These are phyloP conservation scores for Clonostachys sp. DNA, from an alignment of 2,329 filamentous ascomycete species.

Conservation along the genomic window DNA sequence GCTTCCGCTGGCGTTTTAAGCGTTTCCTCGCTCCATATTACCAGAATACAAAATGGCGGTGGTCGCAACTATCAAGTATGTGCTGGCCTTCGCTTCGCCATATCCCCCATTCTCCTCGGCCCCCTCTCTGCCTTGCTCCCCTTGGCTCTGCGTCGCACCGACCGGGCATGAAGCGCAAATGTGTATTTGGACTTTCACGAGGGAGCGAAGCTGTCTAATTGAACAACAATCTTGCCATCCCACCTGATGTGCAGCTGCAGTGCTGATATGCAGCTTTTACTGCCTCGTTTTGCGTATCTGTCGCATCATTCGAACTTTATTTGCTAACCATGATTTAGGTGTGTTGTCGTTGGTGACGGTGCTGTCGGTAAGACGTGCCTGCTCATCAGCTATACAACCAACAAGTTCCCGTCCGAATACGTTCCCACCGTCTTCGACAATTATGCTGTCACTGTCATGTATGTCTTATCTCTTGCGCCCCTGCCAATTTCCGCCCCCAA, in stretches of 20 bases:
- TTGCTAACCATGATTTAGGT: slow-evolving; percentile 51
- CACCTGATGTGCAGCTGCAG: background rate
- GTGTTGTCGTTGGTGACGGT: slow-evolving; percentile 98
- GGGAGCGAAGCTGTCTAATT: background rate
- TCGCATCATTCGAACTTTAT: background rate
- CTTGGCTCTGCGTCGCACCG: background rate
- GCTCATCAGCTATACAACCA: slow-evolving; percentile 98
- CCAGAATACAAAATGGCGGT: slow-evolving; percentile 39
- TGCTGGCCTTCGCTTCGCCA: slow-evolving; percentile 8
- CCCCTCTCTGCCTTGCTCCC: slow-evolving; percentile 1
- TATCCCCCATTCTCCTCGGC: slow-evolving; percentile 1
- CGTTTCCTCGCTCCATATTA: no score
- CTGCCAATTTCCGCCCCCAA: no score
- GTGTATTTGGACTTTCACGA: background rate
- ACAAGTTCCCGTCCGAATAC: slow-evolving; percentile 99
- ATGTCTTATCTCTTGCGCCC: slow-evolving; percentile 11
- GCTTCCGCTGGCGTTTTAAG: no score
- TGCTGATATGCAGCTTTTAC: background rate
- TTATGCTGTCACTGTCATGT: slow-evolving; percentile 99
- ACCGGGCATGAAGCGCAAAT: slow-evolving; percentile 1
- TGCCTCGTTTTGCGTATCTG: background rate
- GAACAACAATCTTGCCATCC: background rate
- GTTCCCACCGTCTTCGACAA: slow-evolving; percentile 99
- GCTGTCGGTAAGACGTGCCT: slow-evolving; percentile 99
- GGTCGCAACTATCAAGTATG: slow-evolving; percentile 62